Conservation (phyloP, 1,139 yeast genomes). For the Debaryomyces udenii region DNA sequence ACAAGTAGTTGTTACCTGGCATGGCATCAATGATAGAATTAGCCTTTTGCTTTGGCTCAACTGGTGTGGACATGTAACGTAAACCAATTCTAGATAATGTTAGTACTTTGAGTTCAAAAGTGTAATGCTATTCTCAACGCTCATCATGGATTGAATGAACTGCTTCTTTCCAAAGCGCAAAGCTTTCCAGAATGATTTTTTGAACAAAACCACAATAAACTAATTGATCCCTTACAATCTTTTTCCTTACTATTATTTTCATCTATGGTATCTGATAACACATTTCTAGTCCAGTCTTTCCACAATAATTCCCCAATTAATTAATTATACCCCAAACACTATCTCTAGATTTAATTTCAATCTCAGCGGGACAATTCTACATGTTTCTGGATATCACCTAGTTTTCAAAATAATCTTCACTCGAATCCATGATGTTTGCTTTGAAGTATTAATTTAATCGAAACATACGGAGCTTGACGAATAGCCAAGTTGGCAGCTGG, state of each 20-base stretch:
- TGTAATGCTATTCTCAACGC: no score
- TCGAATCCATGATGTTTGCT: not conserved
- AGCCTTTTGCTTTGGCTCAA: slow-evolving; percentile 92
- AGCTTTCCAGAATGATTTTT: not conserved
- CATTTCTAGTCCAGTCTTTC: no score
- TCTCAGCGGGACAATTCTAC: no score
- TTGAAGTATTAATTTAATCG: not conserved
- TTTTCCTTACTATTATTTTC: no score
- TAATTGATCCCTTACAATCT: no score
- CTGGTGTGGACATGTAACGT: slow-evolving; percentile 66
- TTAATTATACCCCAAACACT: no score
- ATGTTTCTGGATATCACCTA: no score
- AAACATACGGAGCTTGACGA: slow-evolving; percentile 52
- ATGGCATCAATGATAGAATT: slow-evolving; percentile 84
- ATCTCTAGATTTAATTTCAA: no score
- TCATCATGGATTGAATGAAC: not conserved
- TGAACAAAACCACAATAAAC: no score
- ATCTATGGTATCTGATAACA: no score
- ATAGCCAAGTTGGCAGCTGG: slow-evolving; percentile 42
- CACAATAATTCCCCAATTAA: no score
- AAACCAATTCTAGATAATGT: slow-evolving; percentile 51
- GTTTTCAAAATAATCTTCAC: not conserved
- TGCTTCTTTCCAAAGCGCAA: not conserved
- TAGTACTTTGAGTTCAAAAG: slow-evolving; percentile 21
- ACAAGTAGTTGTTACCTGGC: slow-evolving; percentile 86